Base-by-base conservation (phyloP, 805 yeast genomes). In the Wickerhamomyces xylosicus region DNA sequence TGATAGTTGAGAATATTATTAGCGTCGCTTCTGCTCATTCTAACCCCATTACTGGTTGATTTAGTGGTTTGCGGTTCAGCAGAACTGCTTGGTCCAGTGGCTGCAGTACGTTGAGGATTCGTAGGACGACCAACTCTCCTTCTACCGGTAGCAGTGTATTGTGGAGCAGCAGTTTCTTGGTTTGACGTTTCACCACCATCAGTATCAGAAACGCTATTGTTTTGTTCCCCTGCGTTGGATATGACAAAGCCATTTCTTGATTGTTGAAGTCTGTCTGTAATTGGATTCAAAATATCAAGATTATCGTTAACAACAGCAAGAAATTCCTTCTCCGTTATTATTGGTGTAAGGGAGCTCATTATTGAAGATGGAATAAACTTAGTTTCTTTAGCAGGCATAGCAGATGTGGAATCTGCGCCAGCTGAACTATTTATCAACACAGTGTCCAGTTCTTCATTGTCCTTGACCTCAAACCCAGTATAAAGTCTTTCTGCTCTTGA, bases 291-390 rank as follows among this genome's bases (percentile, higher is more conserved):
- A 34, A 22, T 44, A 5, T 38, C 37, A 15, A 47, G 14, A 41
- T 48, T 49, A 41, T 53, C 41, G 44, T 51, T 34, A 44, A 64
- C 57, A 6, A 60, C 46, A 11, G 48, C 31, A 10, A 36, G 39
- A 40, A 66, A 63, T 36, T 66, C 69, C 8, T 52, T 53, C 8
- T 47, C 41, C 4, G 63, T 48, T 3, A 57, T 22, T 8, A 64
- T 44, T 4, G 64, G 59, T 0, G 62, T 47, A 34, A 54, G 44
- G 2, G 62, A 61, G 37, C 59, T 62, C 21, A 58, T 38, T 1
- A 54, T 39, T 11, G 50, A 40, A 1, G 47, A 31, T 4, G 45
- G 35, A 8, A 43, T 32, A 5, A 35, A 22, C 21, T 19, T 34
- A 21, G n/a, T n/a, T n/a, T n/a, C n/a, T n/a, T n/a, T n/a, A n/a